These are phyloP conservation scores for Daucus carota DNA, from an alignment of 129 eudicot species.

Conservation along the genomic window DH1_v3.0 NC_030381.2:19640501-19641000, in stretches of 20 bases:
- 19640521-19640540: background rate
- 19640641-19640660: constrained; percentile 27
- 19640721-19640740: constrained; percentile 57
- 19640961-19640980: background rate
- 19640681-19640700: constrained; percentile 65
- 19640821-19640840: background rate
- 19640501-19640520: background rate
- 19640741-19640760: constrained; percentile 44
- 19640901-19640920: background rate
- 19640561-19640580: background rate
- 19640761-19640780: background rate
- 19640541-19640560: background rate
- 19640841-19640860: background rate
- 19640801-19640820: constrained; percentile 4
- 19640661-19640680: constrained; percentile 44
- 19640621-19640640: constrained; percentile 50
- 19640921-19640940: background rate
- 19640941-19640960: background rate
- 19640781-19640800: background rate
- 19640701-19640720: constrained; percentile 64
- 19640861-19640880: background rate
- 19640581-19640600: constrained; percentile 42
- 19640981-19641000: background rate
- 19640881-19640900: too few relatives aligned
- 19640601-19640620: constrained; percentile 55